Percentiles rank a stretch among this genome's conserved stretches.
Evolutionary conservation across 2,329 filamentous ascomycete genomes (phyloP).

Genomic region (Lomentospora prolificans): DNA sequence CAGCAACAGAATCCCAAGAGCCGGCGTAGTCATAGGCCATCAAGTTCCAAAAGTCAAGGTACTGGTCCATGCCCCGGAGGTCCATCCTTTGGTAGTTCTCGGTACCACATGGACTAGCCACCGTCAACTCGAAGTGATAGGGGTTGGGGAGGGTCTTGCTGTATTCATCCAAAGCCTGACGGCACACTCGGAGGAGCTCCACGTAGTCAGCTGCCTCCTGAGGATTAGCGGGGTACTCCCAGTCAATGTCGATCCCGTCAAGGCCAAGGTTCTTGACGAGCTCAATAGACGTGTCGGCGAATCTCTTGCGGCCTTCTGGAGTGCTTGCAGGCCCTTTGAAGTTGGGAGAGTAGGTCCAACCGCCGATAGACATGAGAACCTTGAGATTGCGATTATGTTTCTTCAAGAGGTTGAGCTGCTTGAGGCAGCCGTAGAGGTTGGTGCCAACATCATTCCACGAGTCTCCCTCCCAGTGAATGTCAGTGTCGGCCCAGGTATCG

Average conservation of each 20-base stretch:
- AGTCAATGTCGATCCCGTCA: constrained; percentile 59
- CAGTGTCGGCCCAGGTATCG: constrained; percentile 55
- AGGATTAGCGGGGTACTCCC: constrained; percentile 52
- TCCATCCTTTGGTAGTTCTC: constrained; percentile 54
- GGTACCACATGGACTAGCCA: constrained; percentile 53
- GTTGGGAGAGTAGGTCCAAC: constrained; percentile 85
- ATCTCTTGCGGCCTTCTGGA: constrained; percentile 54
- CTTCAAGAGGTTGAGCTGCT: constrained; percentile 82
- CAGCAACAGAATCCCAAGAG: constrained; percentile 62
- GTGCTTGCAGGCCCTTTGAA: constrained; percentile 69
- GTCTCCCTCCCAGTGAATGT: constrained; percentile 64
- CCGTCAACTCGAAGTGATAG: constrained; percentile 53
- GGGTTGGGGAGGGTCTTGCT: constrained; percentile 28
- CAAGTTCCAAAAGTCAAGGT: constrained; percentile 66
- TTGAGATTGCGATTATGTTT: constrained; percentile 73
- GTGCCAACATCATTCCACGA: constrained; percentile 62
- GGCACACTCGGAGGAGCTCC: constrained; percentile 45
- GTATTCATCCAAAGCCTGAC: constrained; percentile 49
- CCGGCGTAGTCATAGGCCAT: constrained; percentile 90
- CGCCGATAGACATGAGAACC: constrained; percentile 76
- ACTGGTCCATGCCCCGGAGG: constrained; percentile 52
- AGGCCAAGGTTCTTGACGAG: constrained; percentile 76
- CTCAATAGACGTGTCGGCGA: constrained; percentile 64
- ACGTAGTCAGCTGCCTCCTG: constrained; percentile 49
- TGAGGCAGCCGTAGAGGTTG: constrained; percentile 82